Conservation (phyloP, 2,329 filamentous ascomycete genomes). For the Paradendryphiella salina region DNA sequence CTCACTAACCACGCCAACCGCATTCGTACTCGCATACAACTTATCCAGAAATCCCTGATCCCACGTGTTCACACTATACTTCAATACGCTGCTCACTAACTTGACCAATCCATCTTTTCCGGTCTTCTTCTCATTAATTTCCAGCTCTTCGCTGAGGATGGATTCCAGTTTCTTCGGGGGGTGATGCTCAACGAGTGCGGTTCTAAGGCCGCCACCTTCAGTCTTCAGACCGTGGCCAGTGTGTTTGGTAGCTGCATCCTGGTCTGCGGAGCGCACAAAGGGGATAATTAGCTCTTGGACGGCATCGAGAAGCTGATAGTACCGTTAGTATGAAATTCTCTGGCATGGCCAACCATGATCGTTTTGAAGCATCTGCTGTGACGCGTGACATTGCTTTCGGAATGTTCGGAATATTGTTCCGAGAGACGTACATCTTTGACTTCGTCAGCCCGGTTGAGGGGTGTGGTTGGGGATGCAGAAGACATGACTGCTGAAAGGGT, state of each 20-base stretch:
- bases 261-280: conserved; percentile 71
- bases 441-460: conserved; percentile 43
- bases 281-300: conserved; percentile 70
- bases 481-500: background rate
- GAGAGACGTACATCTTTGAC: conserved; percentile 43
- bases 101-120: conserved; percentile 51
- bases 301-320: conserved; percentile 44
- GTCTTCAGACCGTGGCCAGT: conserved; percentile 61
- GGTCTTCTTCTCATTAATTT: conserved; percentile 44
- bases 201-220: conserved; percentile 62
- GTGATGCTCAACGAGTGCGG: conserved; percentile 51
- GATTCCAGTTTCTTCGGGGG: conserved; percentile 49
- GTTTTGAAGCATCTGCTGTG: background rate
- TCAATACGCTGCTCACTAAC: conserved; percentile 69
- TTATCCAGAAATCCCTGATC: conserved; percentile 97
- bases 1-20: conserved; percentile 83
- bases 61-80: conserved; percentile 97
- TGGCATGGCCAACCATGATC: background rate
- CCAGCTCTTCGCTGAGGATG: conserved; percentile 42
- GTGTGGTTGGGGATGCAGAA: conserved; percentile 16
- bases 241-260: conserved; percentile 60
- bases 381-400: conserved; percentile 7
- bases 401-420: conserved; percentile 10
- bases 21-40: conserved; percentile 86
- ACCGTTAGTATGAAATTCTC: background rate